Conservation (phyloP, 78 protist species). For the Goniomonas avonlea region DNA sequence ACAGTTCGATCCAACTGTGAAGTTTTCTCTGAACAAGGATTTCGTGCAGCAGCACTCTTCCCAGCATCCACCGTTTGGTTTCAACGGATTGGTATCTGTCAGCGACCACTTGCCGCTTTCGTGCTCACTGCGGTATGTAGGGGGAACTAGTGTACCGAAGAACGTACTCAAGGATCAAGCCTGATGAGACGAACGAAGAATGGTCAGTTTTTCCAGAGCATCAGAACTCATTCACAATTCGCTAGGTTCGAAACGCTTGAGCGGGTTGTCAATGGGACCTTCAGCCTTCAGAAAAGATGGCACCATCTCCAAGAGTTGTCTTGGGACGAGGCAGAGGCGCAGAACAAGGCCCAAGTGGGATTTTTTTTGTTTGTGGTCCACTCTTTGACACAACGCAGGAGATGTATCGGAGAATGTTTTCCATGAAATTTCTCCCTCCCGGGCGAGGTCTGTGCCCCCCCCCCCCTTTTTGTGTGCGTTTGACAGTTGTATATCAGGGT, state of each 20-base stretch:
- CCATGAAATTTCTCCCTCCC: slow-evolving; percentile 27
- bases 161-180: slow-evolving; percentile 11
- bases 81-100: no score
- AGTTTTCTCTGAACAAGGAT: background rate
- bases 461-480: no score
- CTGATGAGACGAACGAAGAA: background rate
- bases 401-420: slow-evolving; percentile 24
- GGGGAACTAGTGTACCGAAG: slow-evolving; percentile 12
- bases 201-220: no score
- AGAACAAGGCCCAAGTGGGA: slow-evolving; percentile 15
- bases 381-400: no score
- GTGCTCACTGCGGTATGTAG: background rate
- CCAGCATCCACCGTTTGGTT: slow-evolving; percentile 20
- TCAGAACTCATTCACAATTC: no score
- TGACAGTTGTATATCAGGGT: no score
- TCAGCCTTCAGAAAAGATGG: slow-evolving; percentile 6
- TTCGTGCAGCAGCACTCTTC: background rate
- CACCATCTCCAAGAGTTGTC: background rate
- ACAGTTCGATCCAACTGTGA: no score
- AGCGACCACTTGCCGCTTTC: no score
- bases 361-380: no score
- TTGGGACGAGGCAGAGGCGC: slow-evolving; percentile 29
- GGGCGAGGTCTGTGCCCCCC: slow-evolving; percentile 40
- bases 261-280: slow-evolving; percentile 39
- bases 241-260: slow-evolving; percentile 19